Evolutionary conservation across 2,329 filamentous ascomycete genomes (phyloP).

Genomic region (Penicillium sp.): DNA sequence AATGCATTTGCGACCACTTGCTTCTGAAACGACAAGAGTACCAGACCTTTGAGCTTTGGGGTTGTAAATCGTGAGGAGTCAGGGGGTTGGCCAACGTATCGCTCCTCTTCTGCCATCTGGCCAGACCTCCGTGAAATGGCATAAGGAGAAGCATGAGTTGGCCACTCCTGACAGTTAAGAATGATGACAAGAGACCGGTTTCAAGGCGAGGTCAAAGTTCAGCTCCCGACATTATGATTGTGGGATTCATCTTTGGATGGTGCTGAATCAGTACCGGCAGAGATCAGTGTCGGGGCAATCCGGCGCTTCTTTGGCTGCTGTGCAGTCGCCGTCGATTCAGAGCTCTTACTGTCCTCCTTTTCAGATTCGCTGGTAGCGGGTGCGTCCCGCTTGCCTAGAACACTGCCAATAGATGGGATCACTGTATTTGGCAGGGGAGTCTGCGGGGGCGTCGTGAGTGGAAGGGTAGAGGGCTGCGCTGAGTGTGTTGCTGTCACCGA

Average conservation of each 20-base stretch:
- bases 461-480: conserved; percentile 55
- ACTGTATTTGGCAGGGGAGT: conserved; percentile 70
- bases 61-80: conserved; percentile 29
- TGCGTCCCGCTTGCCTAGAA: conserved; percentile 57
- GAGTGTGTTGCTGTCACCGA: conserved; percentile 75
- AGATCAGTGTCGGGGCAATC: conserved; percentile 69
- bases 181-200: background rate
- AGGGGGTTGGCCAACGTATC: background rate
- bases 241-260: conserved; percentile 16
- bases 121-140: background rate
- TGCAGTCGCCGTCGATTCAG: conserved; percentile 48
- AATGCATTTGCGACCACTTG: background rate
- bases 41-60: background rate
- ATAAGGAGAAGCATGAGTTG: background rate
- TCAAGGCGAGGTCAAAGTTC: background rate
- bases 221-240: conserved; percentile 5
- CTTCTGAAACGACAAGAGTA: background rate
- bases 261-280: conserved; percentile 27
- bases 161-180: background rate
- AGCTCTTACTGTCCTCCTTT: conserved; percentile 46
- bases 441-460: conserved; percentile 86
- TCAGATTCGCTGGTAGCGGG: conserved; percentile 48
- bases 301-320: conserved; percentile 68
- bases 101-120: background rate
- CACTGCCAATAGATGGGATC: conserved; percentile 56